A percentile compares a stretch with the other conserved stretches of the same genome.
Evolutionary conservation across 1,284 basidiomycete genomes (phyloP).

Genomic region (Athelia psychrophila): DNA sequence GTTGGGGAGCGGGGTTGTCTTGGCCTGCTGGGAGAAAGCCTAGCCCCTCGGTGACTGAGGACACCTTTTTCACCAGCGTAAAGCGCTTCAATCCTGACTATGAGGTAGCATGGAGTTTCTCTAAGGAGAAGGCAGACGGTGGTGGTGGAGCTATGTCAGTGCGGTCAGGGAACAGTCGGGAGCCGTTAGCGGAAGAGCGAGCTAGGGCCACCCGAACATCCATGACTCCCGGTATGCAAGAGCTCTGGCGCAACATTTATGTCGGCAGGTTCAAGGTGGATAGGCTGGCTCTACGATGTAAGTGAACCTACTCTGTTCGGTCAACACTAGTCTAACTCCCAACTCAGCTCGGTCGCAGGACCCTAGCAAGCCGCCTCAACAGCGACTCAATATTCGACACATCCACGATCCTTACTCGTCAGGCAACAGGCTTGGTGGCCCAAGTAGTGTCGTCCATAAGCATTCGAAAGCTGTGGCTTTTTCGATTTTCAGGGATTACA

Average conservation of each 20-base stretch:
- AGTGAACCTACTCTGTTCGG: slow-evolving; percentile 19
- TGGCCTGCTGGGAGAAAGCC: slow-evolving; percentile 23
- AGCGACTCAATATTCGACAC: slow-evolving; percentile 62
- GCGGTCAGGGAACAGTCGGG: slow-evolving; percentile 16
- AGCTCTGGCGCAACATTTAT: slow-evolving; percentile 66
- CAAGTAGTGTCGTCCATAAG: slow-evolving; percentile 68
- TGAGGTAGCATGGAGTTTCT: slow-evolving; percentile 59
- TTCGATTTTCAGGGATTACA: slow-evolving; percentile 67
- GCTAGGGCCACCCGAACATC: slow-evolving; percentile 24
- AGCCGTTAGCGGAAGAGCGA: slow-evolving; percentile 20
- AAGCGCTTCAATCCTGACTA: slow-evolving; percentile 47
- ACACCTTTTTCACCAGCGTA: slow-evolving; percentile 56
- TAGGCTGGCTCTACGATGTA: slow-evolving; percentile 45
- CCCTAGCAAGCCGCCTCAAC: slow-evolving; percentile 56
- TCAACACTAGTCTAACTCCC: slow-evolving; percentile 9
- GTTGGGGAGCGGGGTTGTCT: slow-evolving; percentile 19
- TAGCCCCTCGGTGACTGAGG: slow-evolving; percentile 53
- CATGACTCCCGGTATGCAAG: slow-evolving; percentile 46
- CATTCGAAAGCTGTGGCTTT: slow-evolving; percentile 75
- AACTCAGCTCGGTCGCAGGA: slow-evolving; percentile 33
- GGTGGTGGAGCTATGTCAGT: slow-evolving; percentile 9
- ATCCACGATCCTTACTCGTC: slow-evolving; percentile 45
- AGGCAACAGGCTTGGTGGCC: slow-evolving; percentile 46
- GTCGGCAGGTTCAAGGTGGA: slow-evolving; percentile 66
- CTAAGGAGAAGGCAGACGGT: slow-evolving; percentile 48